Base-by-base conservation (phyloP, 2,329 filamentous ascomycete species). In the Claviceps cyperi region DNA sequence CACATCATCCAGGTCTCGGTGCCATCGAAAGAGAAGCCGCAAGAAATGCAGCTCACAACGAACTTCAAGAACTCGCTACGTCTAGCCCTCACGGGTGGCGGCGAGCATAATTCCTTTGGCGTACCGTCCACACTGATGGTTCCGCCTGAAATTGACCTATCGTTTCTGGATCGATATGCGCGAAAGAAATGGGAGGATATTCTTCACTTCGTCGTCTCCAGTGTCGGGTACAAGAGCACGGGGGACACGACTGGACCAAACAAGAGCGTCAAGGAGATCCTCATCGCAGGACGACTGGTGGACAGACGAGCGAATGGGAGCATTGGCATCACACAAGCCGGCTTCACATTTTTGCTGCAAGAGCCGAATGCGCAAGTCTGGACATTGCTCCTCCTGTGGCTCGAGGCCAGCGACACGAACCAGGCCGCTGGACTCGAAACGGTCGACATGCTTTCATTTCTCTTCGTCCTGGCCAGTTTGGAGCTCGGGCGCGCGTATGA, bases 281-380 rank as follows among this genome's bases (percentile, higher is more conserved):
- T 98, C 46, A 75, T 89, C 57, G 78, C 81, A 1, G 92, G 92
- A 3, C 78, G 84, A 48, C 78, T 97, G 8, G 89, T 98, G 19
- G 82, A 88, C 61, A 67, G 71, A 39, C 67, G 71, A 2, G 69
- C 72, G 13, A 77, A 83, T 7, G 79, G 78, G 43, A 94, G 69
- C 50, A 75, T 88, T 9, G 80, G 78, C 49, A 98, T 98, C 59
- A 98, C 92, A 0, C 83, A 95, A 62, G 81, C 86, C 2, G 92
- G 92, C 7, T 98, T 98, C 63, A 90, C 87, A 0, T 98, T 98
- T 61, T 73, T 98, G 51, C 74, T 98, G 8, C 91, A 97, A 60
- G 91, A 96, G 62, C 84, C 91, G 52, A 97, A 96, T 64, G 89
- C 91, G 0, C 92, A 98, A 66, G 89, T 98, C 37, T 98, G 92